A percentile compares a stretch with the other conserved stretches of the same genome.
phyloP scores from a whole-genome alignment of 2,329 filamentous ascomycete species.

The Hortaea werneckii region DNA sequence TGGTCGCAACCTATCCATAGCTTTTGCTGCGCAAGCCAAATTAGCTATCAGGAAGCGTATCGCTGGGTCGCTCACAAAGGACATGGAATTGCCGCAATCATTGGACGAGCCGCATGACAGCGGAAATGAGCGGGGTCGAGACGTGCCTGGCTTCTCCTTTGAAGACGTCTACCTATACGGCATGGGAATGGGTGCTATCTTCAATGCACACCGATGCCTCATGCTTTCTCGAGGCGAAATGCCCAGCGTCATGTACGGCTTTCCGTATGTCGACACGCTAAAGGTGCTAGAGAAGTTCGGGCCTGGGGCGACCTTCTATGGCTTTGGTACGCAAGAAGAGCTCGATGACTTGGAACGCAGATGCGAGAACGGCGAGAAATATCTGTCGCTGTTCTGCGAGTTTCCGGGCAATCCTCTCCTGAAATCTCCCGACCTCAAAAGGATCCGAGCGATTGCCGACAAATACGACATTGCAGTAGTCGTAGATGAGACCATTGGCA shows the following conservation, averaged over 20 bases:
- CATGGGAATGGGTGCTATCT: slow-evolving; percentile 91
- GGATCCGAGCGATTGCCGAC: slow-evolving; percentile 73
- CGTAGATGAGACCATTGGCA: slow-evolving; percentile 92
- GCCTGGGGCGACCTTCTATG: slow-evolving; percentile 80
- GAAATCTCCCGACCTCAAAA: slow-evolving; percentile 68
- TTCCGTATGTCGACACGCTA: slow-evolving; percentile 92
- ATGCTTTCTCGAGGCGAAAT: slow-evolving; percentile 49
- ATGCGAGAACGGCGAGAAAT: slow-evolving; percentile 62
- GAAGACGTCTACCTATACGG: slow-evolving; percentile 85
- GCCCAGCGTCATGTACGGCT: slow-evolving; percentile 82
- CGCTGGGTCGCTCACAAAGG: slow-evolving; percentile 67
- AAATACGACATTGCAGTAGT: slow-evolving; percentile 81
- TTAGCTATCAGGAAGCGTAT: slow-evolving; percentile 79
- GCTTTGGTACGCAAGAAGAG: slow-evolving; percentile 64
- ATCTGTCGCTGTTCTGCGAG: slow-evolving; percentile 81
- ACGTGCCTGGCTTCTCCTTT: slow-evolving; percentile 58
- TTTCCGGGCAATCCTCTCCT: slow-evolving; percentile 90
- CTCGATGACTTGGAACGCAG: slow-evolving; percentile 72
- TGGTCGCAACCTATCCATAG: slow-evolving; percentile 76
- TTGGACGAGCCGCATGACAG: slow-evolving; percentile 34
- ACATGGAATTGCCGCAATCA: slow-evolving; percentile 56
- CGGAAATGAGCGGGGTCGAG: slow-evolving; percentile 24
- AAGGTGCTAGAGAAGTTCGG: slow-evolving; percentile 95
- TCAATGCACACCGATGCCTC: slow-evolving; percentile 69
- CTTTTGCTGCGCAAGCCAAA: slow-evolving; percentile 70